These are phyloP conservation scores for Beta macrorhiza DNA, from an alignment of 179 eudicot genomes.

Conservation along the genomic window DNA sequence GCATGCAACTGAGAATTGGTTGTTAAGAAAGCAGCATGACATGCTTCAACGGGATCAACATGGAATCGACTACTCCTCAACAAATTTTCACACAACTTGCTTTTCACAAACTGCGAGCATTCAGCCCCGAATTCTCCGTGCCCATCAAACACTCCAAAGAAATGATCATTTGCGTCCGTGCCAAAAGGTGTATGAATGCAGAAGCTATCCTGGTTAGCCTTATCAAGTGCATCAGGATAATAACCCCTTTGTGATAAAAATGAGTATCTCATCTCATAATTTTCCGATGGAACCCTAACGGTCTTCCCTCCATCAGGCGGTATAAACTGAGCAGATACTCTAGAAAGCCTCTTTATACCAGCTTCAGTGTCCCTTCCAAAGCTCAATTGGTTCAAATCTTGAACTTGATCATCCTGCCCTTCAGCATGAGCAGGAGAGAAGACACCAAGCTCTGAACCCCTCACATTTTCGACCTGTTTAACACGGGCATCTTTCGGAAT, in stretches of 20 bases:
- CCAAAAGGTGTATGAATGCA: conserved; percentile 99
- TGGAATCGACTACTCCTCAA: conserved; percentile 64
- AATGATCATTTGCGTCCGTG: conserved; percentile 68
- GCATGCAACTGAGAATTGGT: conserved; percentile 88
- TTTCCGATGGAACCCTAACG: conserved; percentile 66
- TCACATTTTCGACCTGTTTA: conserved; percentile 51
- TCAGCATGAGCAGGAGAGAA: conserved; percentile 64
- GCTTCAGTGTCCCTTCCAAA: conserved; percentile 68
- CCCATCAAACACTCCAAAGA: conserved; percentile 97
- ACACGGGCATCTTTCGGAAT: conserved; percentile 55
- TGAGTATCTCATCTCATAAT: conserved; percentile 69
- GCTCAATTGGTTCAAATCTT: conserved; percentile 51
- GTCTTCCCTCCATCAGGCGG: conserved; percentile 79
- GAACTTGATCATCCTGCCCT: conserved; percentile 46
- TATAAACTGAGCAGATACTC: conserved; percentile 89
- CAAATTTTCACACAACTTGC: conserved; percentile 80
- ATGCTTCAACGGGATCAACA: conserved; percentile 76
- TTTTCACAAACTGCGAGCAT: conserved; percentile 91
- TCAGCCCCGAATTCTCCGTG: conserved; percentile 94
- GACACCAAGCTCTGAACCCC: conserved; percentile 50
- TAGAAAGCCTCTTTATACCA: conserved; percentile 73
- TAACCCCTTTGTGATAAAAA: conserved; percentile 91
- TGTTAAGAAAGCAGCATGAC: conserved; percentile 68
- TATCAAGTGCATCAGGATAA: conserved; percentile 99
- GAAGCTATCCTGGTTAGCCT: conserved; percentile 97